phyloP scores from a whole-genome alignment of 345 rosid genomes.

The Clarkia xantiana region DNA sequence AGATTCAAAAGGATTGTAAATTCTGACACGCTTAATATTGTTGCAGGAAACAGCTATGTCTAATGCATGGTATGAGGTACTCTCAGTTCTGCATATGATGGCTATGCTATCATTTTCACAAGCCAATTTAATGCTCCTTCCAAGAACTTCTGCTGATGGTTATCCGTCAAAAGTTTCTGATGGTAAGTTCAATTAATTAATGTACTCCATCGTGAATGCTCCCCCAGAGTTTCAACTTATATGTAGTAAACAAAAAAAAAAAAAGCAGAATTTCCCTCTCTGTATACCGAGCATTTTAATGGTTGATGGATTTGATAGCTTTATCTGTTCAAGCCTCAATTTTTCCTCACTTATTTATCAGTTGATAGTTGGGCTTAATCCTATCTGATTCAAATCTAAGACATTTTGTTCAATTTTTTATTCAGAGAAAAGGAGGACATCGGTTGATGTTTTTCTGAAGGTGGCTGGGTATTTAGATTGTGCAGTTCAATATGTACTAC shows the following conservation, averaged over 20 bases:
- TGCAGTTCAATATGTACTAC: slow-evolving; percentile 79
- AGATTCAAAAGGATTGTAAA: not conserved
- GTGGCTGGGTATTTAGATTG: slow-evolving; percentile 95
- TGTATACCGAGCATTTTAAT: too few species aligned
- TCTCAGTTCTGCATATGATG: slow-evolving; percentile 96
- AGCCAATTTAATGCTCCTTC: slow-evolving; percentile 84
- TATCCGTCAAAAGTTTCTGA: slow-evolving; percentile 79
- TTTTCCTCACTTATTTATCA: too few species aligned
- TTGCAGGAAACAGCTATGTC: slow-evolving; percentile 79
- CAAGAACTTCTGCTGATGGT: slow-evolving; percentile 68
- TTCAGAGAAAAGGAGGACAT: slow-evolving; percentile 72
- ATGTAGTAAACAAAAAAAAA: too few species aligned
- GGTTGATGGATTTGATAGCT: too few species aligned
- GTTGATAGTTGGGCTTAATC: too few species aligned
- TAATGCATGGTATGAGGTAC: slow-evolving; percentile 90
- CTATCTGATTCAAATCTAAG: too few species aligned
- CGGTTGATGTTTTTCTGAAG: slow-evolving; percentile 85
- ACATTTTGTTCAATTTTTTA: slow-evolving; percentile 2
- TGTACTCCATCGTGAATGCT: not conserved
- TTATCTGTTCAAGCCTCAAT: too few species aligned
- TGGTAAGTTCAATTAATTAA: slow-evolving; percentile 31
- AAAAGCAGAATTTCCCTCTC: too few species aligned
- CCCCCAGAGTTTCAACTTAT: not conserved
- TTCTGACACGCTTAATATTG: slow-evolving; percentile 4
- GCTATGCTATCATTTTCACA: slow-evolving; percentile 79